These are phyloP conservation scores for Hymenoscyphus albidus DNA, from an alignment of 2,329 filamentous ascomycete genomes.

Conservation along the genomic window DNA sequence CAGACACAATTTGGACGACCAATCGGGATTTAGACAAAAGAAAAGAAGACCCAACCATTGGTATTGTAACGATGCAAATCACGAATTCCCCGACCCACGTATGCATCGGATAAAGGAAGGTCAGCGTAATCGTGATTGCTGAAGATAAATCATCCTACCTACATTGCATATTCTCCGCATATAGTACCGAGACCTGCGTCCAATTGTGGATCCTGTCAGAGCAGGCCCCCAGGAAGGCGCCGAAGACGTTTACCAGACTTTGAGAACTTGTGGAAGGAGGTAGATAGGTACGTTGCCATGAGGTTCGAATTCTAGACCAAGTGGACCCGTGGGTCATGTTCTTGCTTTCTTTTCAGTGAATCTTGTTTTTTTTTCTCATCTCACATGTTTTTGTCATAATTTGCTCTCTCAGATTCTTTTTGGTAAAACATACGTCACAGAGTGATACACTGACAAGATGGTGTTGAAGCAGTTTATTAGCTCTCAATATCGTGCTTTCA, in stretches of 20 bases:
- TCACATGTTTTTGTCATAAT: neutral
- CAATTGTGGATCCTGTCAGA: neutral
- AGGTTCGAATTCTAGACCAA: neutral
- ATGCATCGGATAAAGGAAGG: slow-evolving; percentile 1
- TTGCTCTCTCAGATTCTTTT: neutral
- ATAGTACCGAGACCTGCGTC: neutral
- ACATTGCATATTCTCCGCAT: neutral
- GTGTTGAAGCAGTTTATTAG: slow-evolving; percentile 3
- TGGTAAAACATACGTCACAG: neutral
- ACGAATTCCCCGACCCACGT: neutral
- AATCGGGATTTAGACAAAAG: neutral
- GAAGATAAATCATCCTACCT: neutral
- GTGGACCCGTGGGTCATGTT: neutral
- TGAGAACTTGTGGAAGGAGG: neutral
- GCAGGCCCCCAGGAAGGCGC: neutral
- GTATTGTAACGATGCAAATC: neutral
- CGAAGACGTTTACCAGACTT: neutral
- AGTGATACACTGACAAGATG: neutral
- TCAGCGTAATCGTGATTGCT: neutral
- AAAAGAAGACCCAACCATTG: neutral
- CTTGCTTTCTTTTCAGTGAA: neutral
- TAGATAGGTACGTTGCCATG: neutral
- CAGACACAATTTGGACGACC: neutral
- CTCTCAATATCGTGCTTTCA: slow-evolving; percentile 6
- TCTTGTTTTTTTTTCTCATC: neutral